Evolutionary conservation across 352 stramenopile species (phyloP), one percentile per base, ranked within the genome.

Genomic region (Phytophthora citricola): DNA sequence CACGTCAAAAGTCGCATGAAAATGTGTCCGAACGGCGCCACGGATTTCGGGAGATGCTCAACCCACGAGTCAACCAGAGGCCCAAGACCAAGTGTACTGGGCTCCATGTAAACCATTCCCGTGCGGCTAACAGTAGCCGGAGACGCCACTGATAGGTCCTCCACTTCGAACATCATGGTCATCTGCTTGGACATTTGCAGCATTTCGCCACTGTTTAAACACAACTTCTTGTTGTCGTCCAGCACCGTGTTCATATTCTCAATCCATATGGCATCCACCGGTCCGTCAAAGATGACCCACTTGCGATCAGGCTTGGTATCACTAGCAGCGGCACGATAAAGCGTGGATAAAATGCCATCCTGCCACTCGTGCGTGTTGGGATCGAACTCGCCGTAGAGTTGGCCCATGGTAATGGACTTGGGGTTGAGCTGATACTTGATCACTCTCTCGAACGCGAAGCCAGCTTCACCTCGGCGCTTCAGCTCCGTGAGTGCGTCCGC

Each of bases 151-250:
- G 84, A 94, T 1, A 98, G 75, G 56, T 99, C 95, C 66, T 98
- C 93, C n/a, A 97, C 91, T 69, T 99, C 95, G 54, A 99, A 99
- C 92, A 99, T 98, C 95, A 99, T 98, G 6, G 93, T 98, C 95
- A 99, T 98, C 39, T 97, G 81, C 40, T 92, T 85, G 3, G 89
- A 97, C 94, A 99, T 98, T 60, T 98, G 94, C 40, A 98, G 77
- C 71, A 98, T 98, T 75, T 98, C 94, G 4, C 95, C 95, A 54
- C 83, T 97, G 48, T 97, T 97, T 3, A 98, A 71, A 54, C 93
- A 98, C 1, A 98, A 71, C 62, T 98, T 98, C 71, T 98, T 98
- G 80, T 98, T 98, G 63, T 98, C 94, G 52, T 98, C 94, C 14
- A 98, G 83, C 40, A 98, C 94, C 0, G 94, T 98, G 76, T 98